These are phyloP conservation scores for Circinella minor DNA, from an alignment of 371 early-diverging fungal species.

Conservation along the genomic window DNA sequence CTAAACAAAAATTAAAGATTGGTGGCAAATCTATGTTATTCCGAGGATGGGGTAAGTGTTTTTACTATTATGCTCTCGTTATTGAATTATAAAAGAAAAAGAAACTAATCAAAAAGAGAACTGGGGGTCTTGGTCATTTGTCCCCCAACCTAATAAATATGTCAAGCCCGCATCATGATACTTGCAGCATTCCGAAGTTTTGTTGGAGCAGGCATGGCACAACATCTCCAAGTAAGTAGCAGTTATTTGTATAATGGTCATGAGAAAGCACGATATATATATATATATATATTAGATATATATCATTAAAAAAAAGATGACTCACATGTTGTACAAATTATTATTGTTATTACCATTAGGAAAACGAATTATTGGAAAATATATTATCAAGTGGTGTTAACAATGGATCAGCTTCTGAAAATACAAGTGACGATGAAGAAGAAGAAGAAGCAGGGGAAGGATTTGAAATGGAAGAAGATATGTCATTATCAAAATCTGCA, in stretches of 20 bases:
- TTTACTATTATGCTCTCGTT: neutral
- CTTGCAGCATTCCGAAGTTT: constrained; percentile 41
- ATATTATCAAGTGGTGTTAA: constrained; percentile 13
- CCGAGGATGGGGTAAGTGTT: constrained; percentile 47
- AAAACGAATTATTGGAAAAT: constrained; percentile 19
- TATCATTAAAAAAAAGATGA: neutral
- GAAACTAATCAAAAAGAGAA: too few species aligned
- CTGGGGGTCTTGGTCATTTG: too few species aligned
- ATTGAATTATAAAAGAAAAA: neutral
- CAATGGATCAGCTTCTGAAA: constrained; percentile 14
- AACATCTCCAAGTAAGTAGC: constrained; percentile 37
- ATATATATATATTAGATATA: neutral
- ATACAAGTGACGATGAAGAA: constrained; percentile 2
- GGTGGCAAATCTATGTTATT: constrained; percentile 34
- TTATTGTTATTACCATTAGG: constrained; percentile 5
- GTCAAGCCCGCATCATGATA: constrained; percentile 28
- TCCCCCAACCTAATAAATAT: neutral
- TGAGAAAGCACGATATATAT: neutral
- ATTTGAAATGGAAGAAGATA: constrained; percentile 16
- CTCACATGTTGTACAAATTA: neutral
- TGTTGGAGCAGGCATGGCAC: constrained; percentile 43
- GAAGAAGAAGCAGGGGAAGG: constrained; percentile 9
- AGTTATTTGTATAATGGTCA: neutral
- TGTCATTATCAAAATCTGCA: constrained; percentile 8
- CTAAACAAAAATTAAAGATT: constrained; percentile 50